A percentile compares a stretch with the other conserved stretches of the same genome.
These are phyloP conservation scores for Plasmodium cynomolgi DNA, from an alignment of 169 alveolate genomes.

Conservation along the genomic window DNA sequence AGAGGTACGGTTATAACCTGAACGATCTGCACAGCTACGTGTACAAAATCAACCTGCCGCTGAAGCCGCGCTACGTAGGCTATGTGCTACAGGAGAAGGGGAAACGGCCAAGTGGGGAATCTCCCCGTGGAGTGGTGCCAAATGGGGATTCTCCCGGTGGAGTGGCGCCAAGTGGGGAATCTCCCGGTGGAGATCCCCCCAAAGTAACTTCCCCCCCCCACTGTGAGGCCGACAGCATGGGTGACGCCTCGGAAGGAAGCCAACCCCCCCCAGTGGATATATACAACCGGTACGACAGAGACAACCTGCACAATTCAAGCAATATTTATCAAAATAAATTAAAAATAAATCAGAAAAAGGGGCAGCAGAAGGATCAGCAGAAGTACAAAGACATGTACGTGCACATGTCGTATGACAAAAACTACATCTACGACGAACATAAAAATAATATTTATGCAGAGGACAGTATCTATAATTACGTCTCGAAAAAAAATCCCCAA, in stretches of 20 bases:
- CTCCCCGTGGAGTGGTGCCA: no score
- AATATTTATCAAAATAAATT: conserved; percentile 54
- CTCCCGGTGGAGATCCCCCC: neutral
- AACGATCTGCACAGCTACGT: conserved; percentile 55
- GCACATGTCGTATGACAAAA: conserved; percentile 21
- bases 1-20: conserved; percentile 57
- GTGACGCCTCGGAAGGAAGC: neutral
- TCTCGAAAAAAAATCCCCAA: neutral
- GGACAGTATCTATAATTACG: conserved; percentile 26
- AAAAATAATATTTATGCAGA: conserved; percentile 46
- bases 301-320: conserved; percentile 30
- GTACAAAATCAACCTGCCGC: conserved; percentile 45
- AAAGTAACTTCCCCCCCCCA: neutral
- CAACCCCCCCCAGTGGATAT: conserved; percentile 1
- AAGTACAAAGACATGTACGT: conserved; percentile 56
- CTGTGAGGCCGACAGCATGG: neutral
- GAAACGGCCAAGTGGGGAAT: neutral
- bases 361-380: neutral
- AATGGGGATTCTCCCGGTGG: neutral
- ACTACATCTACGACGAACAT: conserved; percentile 21
- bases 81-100: conserved; percentile 39
- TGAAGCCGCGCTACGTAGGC: conserved; percentile 42
- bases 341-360: conserved; percentile 11
- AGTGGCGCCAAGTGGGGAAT: neutral
- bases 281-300: conserved; percentile 29